phyloP scores from a whole-genome alignment of 2,329 filamentous ascomycete genomes.

The Claviceps pazoutovae region DNA sequence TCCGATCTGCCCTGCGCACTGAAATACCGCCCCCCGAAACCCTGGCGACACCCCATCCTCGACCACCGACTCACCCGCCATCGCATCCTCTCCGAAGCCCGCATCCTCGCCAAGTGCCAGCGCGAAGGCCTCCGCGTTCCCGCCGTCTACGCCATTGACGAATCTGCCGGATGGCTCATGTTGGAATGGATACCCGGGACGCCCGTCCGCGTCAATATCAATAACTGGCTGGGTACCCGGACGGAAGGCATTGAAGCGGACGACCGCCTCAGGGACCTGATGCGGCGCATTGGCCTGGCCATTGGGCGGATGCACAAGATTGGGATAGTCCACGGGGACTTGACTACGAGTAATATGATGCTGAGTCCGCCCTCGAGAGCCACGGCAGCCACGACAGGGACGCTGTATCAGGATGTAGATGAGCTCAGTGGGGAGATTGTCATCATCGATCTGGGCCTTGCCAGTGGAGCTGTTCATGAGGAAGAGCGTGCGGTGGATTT shows the following conservation, averaged over 20 bases:
- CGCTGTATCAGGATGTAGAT: slow-evolving; percentile 6
- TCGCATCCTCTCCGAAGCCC: slow-evolving; percentile 76
- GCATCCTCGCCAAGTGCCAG: slow-evolving; percentile 66
- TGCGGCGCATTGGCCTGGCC: slow-evolving; percentile 55
- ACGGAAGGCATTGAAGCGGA: slow-evolving; percentile 27
- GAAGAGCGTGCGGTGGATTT: slow-evolving; percentile 93
- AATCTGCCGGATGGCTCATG: slow-evolving; percentile 56
- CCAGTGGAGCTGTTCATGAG: slow-evolving; percentile 64
- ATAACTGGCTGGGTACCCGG: slow-evolving; percentile 48
- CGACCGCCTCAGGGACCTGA: slow-evolving; percentile 41
- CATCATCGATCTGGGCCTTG: slow-evolving; percentile 89
- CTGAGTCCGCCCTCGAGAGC: slow-evolving; percentile 29
- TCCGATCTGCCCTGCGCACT: slow-evolving; percentile 59
- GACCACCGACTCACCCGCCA: slow-evolving; percentile 77
- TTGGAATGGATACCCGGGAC: slow-evolving; percentile 73
- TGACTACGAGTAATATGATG: slow-evolving; percentile 98
- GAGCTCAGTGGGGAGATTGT: slow-evolving; percentile 59
- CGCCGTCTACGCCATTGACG: slow-evolving; percentile 57
- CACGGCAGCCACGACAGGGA: slow-evolving; percentile 3
- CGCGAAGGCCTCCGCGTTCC: slow-evolving; percentile 73
- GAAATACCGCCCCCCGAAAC: slow-evolving; percentile 83
- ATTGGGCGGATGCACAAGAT: slow-evolving; percentile 66
- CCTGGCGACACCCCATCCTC: slow-evolving; percentile 81
- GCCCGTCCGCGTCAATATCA: slow-evolving; percentile 56
- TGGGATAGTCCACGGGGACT: slow-evolving; percentile 86